Evolutionary conservation across 768 basidiomycete genomes (phyloP).

Genomic region (Lentinula raphanica): DNA sequence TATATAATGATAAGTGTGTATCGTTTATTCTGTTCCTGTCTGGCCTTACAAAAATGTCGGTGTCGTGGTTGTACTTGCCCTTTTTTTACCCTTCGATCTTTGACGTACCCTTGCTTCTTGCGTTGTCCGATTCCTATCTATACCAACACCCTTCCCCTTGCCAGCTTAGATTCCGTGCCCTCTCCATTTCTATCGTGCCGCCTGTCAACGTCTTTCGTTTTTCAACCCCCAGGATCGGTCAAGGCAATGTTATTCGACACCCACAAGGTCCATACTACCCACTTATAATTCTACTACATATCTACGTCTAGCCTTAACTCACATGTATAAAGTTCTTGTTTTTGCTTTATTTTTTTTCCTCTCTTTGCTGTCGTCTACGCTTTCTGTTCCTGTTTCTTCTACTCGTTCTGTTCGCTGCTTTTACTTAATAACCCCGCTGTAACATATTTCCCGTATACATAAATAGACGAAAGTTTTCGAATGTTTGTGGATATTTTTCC

Average conservation of each 20-base stretch:
- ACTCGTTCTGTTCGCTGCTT: not conserved
- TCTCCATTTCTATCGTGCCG: not conserved
- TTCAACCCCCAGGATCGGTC: not conserved
- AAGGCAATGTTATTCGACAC: not conserved
- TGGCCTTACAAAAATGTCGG: not conserved
- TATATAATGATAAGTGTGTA: not conserved
- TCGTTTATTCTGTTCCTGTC: not conserved
- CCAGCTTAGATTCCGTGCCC: not conserved
- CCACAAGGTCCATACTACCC: not conserved
- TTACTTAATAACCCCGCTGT: not conserved
- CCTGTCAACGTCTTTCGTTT: not conserved
- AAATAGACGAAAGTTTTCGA: not conserved
- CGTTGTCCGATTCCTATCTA: too few species aligned
- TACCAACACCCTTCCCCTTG: too few species aligned
- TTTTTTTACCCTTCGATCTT: not conserved
- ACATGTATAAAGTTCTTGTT: not conserved
- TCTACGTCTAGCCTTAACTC: not conserved
- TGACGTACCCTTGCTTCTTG: not conserved
- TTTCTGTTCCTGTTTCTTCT: not conserved
- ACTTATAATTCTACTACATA: not conserved
- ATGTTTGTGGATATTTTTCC: not conserved
- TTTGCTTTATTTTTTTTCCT: not conserved
- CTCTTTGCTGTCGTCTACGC: not conserved
- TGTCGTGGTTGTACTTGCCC: not conserved
- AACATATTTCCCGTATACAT: not conserved